Evolutionary conservation across 495 filamentous ascomycete species (phyloP).

Genomic region (Sabuloglossum arenarium): DNA sequence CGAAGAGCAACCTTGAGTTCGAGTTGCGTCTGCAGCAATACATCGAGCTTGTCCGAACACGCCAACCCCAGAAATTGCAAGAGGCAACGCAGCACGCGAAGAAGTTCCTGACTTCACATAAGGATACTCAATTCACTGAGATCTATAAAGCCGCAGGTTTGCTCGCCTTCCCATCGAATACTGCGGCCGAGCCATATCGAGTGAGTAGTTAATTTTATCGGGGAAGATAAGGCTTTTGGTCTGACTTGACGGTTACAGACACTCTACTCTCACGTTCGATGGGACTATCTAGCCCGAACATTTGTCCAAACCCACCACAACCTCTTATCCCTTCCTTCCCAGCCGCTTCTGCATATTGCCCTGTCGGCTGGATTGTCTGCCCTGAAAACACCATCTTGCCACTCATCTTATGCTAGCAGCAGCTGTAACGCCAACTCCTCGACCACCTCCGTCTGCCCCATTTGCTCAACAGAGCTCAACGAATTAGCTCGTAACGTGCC

Average conservation of each 20-base stretch:
- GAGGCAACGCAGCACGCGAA: constrained; percentile 67
- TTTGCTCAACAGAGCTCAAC: constrained; percentile 88
- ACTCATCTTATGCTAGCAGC: constrained; percentile 40
- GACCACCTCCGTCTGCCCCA: constrained; percentile 60
- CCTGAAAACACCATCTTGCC: constrained; percentile 87
- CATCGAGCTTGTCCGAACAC: constrained; percentile 64
- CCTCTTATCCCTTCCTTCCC: constrained; percentile 61
- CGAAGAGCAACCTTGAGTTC: constrained; percentile 72
- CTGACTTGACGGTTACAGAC: constrained; percentile 22
- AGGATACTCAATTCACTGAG: constrained; percentile 43
- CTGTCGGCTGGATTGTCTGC: constrained; percentile 81
- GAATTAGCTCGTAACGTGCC: constrained; percentile 72
- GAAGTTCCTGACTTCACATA: constrained; percentile 51
- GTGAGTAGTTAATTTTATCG: constrained; percentile 20
- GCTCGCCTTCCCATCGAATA: constrained; percentile 49
- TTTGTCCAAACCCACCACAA: constrained; percentile 76
- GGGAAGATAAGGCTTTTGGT: not conserved
- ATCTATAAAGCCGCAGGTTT: constrained; percentile 58
- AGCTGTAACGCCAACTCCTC: constrained; percentile 38
- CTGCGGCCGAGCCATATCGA: constrained; percentile 37
- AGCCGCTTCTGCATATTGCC: constrained; percentile 79
- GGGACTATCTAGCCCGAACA: constrained; percentile 53
- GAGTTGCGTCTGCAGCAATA: constrained; percentile 90
- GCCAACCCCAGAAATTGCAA: constrained; percentile 32
- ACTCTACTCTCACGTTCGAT: constrained; percentile 52